Percentiles rank a stretch among this genome's conserved stretches.
These are phyloP conservation scores for Hibiscus mutabilis DNA, from an alignment of 345 rosid genomes.

Conservation along the genomic window DNA sequence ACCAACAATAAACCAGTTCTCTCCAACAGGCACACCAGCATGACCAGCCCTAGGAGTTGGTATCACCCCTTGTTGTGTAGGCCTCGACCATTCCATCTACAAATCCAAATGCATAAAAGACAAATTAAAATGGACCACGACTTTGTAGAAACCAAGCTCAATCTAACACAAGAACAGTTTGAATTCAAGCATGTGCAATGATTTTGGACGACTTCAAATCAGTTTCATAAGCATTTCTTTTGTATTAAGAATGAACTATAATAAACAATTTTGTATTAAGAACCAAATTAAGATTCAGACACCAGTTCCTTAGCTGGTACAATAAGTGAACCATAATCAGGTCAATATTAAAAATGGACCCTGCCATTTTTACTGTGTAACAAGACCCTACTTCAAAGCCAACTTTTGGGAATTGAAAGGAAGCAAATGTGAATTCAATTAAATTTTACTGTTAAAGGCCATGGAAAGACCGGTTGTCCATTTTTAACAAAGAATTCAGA, in stretches of 20 bases:
- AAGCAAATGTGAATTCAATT: background rate
- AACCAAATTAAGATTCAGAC: background rate
- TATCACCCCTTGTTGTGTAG: constrained; percentile 78
- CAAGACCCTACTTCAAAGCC: background rate
- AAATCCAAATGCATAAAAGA: constrained; percentile 17
- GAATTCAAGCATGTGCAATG: background rate
- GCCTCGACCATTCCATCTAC: constrained; percentile 99
- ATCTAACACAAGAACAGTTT: background rate
- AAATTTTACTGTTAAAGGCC: background rate
- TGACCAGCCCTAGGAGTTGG: constrained; percentile 97
- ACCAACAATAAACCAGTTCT: constrained; percentile 98
- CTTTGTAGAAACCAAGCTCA: background rate
- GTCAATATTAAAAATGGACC: background rate
- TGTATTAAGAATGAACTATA: background rate
- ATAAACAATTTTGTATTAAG: background rate
- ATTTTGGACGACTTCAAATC: background rate
- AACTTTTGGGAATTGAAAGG: background rate
- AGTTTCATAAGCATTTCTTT: background rate
- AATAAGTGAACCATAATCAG: background rate
- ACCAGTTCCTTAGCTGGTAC: background rate
- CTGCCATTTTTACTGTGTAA: background rate
- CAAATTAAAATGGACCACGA: too few species aligned
- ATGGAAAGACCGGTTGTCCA: background rate
- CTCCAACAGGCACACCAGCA: constrained; percentile 91
- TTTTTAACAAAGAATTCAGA: background rate